These are phyloP conservation scores for Sporobolomyces phaffii DNA, from an alignment of 768 basidiomycete genomes.

Conservation along the genomic window DNA sequence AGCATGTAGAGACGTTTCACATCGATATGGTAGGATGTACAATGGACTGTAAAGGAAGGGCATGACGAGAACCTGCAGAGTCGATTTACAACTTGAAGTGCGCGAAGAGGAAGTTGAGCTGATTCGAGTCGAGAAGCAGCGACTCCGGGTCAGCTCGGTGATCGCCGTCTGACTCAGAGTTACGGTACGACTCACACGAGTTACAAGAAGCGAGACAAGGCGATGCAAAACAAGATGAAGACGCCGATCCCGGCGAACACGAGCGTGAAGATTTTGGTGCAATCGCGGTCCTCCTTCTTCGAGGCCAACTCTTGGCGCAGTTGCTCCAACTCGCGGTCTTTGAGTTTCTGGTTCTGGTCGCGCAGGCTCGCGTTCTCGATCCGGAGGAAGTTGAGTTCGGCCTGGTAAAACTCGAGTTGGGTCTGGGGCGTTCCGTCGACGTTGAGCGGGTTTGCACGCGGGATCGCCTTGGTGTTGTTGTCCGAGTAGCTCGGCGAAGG, in stretches of 20 bases:
- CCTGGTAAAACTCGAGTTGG: not conserved
- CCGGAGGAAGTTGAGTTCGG: not conserved
- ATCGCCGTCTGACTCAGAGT: too few relatives aligned
- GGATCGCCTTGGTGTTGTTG: not conserved
- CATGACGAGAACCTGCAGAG: too few relatives aligned
- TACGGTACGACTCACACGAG: too few relatives aligned
- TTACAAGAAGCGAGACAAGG: too few relatives aligned
- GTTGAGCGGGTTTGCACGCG: not conserved
- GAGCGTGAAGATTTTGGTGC: not conserved
- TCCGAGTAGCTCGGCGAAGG: not conserved
- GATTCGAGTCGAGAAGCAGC: too few relatives aligned
- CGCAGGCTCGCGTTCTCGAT: not conserved
- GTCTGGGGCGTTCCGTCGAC: not conserved
- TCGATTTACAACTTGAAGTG: too few relatives aligned
- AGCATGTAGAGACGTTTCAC: too few relatives aligned
- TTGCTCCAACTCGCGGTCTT: not conserved
- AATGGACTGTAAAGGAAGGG: too few relatives aligned
- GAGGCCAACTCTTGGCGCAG: not conserved
- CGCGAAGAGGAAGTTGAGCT: too few relatives aligned
- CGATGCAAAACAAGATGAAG: too few relatives aligned
- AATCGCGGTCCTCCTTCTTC: not conserved
- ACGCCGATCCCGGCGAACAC: not conserved
- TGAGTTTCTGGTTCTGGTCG: not conserved
- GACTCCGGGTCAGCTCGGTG: too few relatives aligned
- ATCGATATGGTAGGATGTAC: too few relatives aligned